Base-by-base conservation (phyloP, 768 basidiomycete species). In the Macrocybe gigantea region DNA sequence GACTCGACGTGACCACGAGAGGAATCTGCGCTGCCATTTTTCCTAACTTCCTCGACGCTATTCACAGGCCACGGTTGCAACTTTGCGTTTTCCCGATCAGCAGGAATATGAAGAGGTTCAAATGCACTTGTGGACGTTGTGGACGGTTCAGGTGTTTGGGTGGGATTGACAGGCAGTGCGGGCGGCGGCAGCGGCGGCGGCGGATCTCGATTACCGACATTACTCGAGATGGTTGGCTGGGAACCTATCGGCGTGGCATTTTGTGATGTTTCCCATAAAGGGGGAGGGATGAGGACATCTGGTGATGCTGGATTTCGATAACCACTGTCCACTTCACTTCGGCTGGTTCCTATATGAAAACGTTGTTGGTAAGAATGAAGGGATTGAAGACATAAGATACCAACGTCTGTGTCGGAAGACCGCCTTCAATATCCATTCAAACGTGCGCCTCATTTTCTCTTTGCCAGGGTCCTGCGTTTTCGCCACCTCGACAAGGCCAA, bases 401-500 rank as follows among this genome's bases (percentile, higher is more conserved):
- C 54, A 53, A 77, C 75, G 65, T 62, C 71, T 65, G 47, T 75
- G 69, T 38, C 79, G 75, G 45, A 79, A 64, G 15, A 88, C 78
- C 5, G 81, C 77, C 59, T 77, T 79, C 49, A 92, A 61, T n/a
- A 93, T 61, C 71, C 79, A 93, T 36, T 80, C 78, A 60, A 93
- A 89, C 0, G 78, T 77, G 41, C 75, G 75, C 46, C 82, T 79
- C 70, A 93, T 86, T 68, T 85, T 89, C 37, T 72, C 71, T 60
- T 79, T 83, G 9, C 85, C 85, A 8, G 66, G 62, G 3, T 85
- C 78, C 15, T 71, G 68, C 5, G 65, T 61, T 38, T 67, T 75
- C 4, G 82, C 78, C 2, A 90, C 85, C 62, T 89, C 85, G 8
- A 93, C 81, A 30, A 96, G 65, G 7, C 91, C 89, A 6, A 85